Base-by-base conservation (phyloP, 495 filamentous ascomycete genomes). In the Penicillium paxilli region DNA sequence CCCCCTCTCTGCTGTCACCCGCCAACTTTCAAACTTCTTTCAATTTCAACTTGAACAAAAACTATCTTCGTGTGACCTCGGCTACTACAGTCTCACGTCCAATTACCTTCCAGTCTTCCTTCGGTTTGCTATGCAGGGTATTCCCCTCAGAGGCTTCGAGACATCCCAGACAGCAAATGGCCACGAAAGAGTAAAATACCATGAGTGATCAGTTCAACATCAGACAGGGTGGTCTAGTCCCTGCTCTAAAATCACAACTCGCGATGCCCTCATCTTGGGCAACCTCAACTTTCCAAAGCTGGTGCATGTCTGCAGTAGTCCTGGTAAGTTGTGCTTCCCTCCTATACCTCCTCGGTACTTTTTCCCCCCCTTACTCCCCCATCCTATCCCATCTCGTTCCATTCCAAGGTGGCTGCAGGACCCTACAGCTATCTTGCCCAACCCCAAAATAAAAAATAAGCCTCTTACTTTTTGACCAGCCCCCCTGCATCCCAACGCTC, bases 311-410 rank as follows among this genome's bases (percentile, higher is more conserved):
- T 52, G 62, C 54, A 55, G 57, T 19, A 58, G 21, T 42, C 41
- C 56, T 67, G 44, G 64, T 67, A 59, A 63, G 64, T 67, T 58
- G 54, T 38, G 35, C 35, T 19, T n/a, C n/a, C n/a, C n/a, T n/a
- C n/a, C n/a, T n/a, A n/a, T n/a, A n/a, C n/a, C n/a, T n/a, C n/a
- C n/a, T n/a, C n/a, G n/a, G n/a, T n/a, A n/a, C n/a, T n/a, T n/a
- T 5, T 52, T 59, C 59, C 22, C 23, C 8, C 19, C 37, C 41
- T 55, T 59, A 49, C 60, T 12, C 49, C 57, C 49, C 52, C 38
- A 30, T 54, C 40, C 20, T 26, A 35, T 50, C 19, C 17, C 38
- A 55, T n/a, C n/a, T n/a, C n/a, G n/a, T n/a, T n/a, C n/a, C n/a
- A n/a, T n/a, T n/a, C n/a, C n/a, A n/a, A n/a, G n/a, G n/a, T n/a